Evolutionary conservation across 1,284 basidiomycete genomes (phyloP).

Genomic region (Ceratobasidium sp.): DNA sequence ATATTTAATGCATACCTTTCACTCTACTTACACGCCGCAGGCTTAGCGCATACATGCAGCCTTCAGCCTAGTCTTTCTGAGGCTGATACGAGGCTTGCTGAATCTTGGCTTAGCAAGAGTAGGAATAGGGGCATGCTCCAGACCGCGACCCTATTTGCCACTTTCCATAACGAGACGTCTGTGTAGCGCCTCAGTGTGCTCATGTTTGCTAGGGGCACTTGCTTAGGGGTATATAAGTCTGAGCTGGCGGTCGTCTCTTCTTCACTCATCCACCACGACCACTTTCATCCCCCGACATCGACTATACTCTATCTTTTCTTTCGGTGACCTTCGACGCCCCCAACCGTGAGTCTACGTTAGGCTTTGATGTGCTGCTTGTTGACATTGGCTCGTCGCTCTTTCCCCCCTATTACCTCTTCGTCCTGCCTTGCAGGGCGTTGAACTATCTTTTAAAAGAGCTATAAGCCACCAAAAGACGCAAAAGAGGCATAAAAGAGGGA

Average conservation of each 20-base stretch:
- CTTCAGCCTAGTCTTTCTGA: too few species aligned
- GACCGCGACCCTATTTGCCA: background rate
- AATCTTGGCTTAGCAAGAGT: background rate
- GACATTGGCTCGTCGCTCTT: background rate
- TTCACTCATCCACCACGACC: background rate
- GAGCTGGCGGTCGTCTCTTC: background rate
- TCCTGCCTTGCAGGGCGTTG: background rate
- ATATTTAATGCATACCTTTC: too few species aligned
- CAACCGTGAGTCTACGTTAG: background rate
- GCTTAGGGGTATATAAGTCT: background rate
- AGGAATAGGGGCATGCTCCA: background rate
- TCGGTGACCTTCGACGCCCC: background rate
- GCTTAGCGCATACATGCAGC: too few species aligned
- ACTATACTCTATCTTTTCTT: background rate
- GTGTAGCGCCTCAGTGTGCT: background rate
- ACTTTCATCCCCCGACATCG: background rate
- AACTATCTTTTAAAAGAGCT: slow-evolving; percentile 14
- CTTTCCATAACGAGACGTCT: background rate
- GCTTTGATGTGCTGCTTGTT: background rate
- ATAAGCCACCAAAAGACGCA: slow-evolving; percentile 20
- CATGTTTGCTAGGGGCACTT: background rate
- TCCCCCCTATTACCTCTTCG: background rate
- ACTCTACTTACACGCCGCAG: too few species aligned
- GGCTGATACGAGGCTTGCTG: too few species aligned
- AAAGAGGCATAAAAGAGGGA: slow-evolving; percentile 27